Evolutionary conservation across 345 rosid species (phyloP).

Genomic region (Eucalyptus sp.): DNA sequence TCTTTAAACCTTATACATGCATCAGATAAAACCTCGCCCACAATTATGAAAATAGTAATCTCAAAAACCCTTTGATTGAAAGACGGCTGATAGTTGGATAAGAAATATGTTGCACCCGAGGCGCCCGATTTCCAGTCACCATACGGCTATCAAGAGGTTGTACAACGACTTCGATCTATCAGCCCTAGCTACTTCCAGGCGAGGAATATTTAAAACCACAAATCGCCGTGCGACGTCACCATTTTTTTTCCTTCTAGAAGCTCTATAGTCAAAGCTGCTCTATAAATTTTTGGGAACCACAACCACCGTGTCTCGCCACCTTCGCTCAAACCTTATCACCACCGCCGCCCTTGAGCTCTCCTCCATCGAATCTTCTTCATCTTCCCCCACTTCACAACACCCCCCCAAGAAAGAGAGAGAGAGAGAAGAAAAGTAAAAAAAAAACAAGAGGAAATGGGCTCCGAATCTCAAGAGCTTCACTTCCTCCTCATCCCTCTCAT

Average conservation of each 20-base stretch:
- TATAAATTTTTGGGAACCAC: background rate
- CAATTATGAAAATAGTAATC: background rate
- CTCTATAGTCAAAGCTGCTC: background rate
- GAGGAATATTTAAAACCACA: fast-evolving
- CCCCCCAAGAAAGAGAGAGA: background rate
- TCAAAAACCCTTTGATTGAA: background rate
- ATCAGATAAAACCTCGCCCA: background rate
- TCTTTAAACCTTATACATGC: background rate
- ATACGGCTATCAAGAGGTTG: background rate
- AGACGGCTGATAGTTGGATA: background rate
- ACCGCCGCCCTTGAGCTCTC: constrained; percentile 7
- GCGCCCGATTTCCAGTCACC: background rate
- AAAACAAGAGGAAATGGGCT: background rate
- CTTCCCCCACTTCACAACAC: constrained; percentile 11
- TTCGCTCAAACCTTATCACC: constrained; percentile 25
- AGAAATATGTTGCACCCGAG: background rate
- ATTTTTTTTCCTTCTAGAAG: background rate
- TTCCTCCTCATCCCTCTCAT: constrained; percentile 24
- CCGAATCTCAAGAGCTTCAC: background rate
- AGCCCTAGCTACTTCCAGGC: background rate
- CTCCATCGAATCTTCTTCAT: background rate
- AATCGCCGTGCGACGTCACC: background rate
- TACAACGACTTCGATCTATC: background rate
- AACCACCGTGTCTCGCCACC: constrained; percentile 15
- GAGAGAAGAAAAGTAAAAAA: background rate